Percentiles rank a stretch among this genome's conserved stretches.
Conservation (phyloP, 2,329 filamentous ascomycete species). For the Aureobasidium namibiae region DNA sequence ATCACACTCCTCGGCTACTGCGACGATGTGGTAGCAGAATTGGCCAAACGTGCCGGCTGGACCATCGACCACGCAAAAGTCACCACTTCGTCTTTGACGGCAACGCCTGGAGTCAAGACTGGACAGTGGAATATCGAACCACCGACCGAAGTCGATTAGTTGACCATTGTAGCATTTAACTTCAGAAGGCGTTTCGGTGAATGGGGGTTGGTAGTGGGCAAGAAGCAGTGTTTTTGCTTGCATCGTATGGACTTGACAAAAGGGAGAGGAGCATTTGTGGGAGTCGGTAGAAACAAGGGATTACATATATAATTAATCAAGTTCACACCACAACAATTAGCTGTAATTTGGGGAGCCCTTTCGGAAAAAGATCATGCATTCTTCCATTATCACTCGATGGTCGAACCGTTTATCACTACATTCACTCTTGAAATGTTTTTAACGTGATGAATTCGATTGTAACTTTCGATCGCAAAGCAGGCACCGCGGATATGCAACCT, state of each 20-base stretch:
- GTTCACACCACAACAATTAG: no score
- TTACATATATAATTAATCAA: no score
- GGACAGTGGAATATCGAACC: slow-evolving; percentile 4
- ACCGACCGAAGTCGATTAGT: not conserved
- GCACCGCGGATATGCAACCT: not conserved
- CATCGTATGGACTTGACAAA: no score
- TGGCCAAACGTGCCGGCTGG: slow-evolving; percentile 78
- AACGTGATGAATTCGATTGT: not conserved
- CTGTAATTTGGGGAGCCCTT: no score
- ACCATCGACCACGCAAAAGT: slow-evolving; percentile 36
- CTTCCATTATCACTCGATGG: no score
- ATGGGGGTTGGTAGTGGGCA: no score
- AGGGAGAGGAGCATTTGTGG: no score
- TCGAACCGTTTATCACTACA: no score
- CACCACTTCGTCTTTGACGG: not conserved
- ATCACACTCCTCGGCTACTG: slow-evolving; percentile 94
- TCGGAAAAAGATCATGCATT: no score
- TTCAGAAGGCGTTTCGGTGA: not conserved
- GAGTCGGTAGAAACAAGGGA: no score
- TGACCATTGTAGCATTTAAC: not conserved
- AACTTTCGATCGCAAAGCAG: not conserved
- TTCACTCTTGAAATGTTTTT: not conserved
- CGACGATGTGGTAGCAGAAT: slow-evolving; percentile 79
- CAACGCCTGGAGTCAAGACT: not conserved
- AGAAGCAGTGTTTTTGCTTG: no score